phyloP scores from a whole-genome alignment of 352 stramenopile species.

The Pythium rhizo-oryzae region DNA sequence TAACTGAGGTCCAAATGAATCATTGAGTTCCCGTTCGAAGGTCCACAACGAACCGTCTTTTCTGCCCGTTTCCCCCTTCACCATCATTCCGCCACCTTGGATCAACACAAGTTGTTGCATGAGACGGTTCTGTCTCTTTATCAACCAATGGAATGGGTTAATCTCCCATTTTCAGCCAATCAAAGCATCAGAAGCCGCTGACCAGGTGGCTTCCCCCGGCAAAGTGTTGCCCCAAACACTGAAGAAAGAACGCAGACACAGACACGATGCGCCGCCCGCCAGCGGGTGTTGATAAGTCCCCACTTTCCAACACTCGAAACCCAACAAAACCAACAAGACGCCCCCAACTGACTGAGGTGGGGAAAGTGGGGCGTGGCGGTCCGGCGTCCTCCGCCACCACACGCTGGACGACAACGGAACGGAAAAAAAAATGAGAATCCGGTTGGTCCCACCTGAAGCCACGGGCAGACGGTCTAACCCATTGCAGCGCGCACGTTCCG shows the following conservation, averaged over 20 bases:
- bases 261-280: background rate
- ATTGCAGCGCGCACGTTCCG: background rate
- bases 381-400: background rate
- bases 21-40: background rate
- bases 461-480: background rate
- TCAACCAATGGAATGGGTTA: constrained; percentile 1
- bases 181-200: background rate
- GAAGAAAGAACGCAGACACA: constrained; percentile 23
- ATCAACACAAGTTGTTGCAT: background rate
- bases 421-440: background rate
- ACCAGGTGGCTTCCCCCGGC: too few species aligned
- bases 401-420: background rate
- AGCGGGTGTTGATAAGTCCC: background rate
- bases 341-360: background rate
- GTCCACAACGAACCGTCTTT: background rate
- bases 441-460: background rate
- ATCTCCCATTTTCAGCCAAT: constrained; percentile 5
- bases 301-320: background rate
- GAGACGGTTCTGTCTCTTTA: background rate
- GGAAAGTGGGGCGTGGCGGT: background rate
- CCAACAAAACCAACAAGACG: background rate
- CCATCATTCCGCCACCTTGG: constrained; percentile 10
- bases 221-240: constrained; percentile 10
- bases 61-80: constrained; percentile 7
- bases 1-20: background rate